phyloP scores from a whole-genome alignment of 2,329 filamentous ascomycete species.

The Cladosporium sp. region DNA sequence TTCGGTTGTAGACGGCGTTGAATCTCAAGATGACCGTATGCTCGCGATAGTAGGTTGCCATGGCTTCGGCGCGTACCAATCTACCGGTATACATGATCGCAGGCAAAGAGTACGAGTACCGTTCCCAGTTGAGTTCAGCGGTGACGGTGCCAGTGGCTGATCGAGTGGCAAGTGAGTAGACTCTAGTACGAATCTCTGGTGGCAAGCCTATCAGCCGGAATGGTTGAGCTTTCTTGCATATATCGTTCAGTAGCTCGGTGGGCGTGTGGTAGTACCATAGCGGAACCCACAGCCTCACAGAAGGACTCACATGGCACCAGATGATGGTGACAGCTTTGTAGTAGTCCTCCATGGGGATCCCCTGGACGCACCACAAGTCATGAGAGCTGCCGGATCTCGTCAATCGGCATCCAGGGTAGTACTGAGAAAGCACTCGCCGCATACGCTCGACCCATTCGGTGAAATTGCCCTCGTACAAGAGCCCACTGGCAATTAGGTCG shows the following conservation, averaged over 20 bases:
- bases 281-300: neutral
- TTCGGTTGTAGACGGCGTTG: too few species aligned
- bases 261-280: neutral
- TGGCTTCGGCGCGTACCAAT: neutral
- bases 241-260: neutral
- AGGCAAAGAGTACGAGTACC: too few species aligned
- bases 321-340: neutral
- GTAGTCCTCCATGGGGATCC: too few species aligned
- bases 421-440: neutral
- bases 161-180: neutral
- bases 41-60: neutral
- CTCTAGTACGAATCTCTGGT: neutral
- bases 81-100: too few species aligned
- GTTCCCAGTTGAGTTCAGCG: too few species aligned
- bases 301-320: neutral
- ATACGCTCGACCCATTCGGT: neutral
- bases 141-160: too few species aligned
- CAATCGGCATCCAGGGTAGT: too few species aligned
- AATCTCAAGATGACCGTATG: neutral
- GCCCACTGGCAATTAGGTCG: neutral
- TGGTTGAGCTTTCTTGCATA: neutral
- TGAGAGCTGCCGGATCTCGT: too few species aligned
- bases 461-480: slow-evolving; percentile 1
- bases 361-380: too few species aligned
- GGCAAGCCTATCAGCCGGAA: neutral